A percentile compares a stretch with the other conserved stretches of the same genome.
These are phyloP conservation scores for Globomyces sp. DNA, from an alignment of 371 early-diverging fungal species.

Conservation along the genomic window DNA sequence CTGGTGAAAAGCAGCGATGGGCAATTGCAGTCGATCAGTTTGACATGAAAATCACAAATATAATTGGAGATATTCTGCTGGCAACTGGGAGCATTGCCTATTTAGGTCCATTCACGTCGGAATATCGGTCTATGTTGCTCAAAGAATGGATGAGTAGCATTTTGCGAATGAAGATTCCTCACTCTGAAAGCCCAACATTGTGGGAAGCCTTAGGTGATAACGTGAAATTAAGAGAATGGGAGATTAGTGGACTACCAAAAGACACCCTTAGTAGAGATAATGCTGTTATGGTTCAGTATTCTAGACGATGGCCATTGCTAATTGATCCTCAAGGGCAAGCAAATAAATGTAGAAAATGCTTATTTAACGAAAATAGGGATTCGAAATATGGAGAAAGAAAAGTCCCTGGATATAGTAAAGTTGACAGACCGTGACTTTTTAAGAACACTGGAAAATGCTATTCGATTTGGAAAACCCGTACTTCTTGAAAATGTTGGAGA, in stretches of 20 bases:
- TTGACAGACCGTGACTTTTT: conserved; percentile 56
- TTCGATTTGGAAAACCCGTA: conserved; percentile 61
- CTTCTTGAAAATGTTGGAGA: conserved; percentile 56
- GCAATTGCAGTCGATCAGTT: conserved; percentile 51
- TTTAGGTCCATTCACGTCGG: conserved; percentile 55
- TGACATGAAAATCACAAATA: conserved; percentile 49
- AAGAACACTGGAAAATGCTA: conserved; percentile 58
- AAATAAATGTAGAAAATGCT: conserved; percentile 41
- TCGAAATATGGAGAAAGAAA: conserved; percentile 58
- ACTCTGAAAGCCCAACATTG: conserved; percentile 48
- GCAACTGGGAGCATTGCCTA: conserved; percentile 55
- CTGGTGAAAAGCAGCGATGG: conserved; percentile 58
- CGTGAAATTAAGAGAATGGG: conserved; percentile 54
- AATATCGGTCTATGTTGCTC: conserved; percentile 47
- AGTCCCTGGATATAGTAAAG: conserved; percentile 53
- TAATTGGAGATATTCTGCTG: conserved; percentile 56
- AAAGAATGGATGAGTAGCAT: conserved; percentile 50
- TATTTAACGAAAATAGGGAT: conserved; percentile 33
- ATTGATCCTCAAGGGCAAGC: conserved; percentile 65
- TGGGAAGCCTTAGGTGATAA: conserved; percentile 57
- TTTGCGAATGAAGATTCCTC: conserved; percentile 50
- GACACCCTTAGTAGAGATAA: conserved; percentile 56
- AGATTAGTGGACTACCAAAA: conserved; percentile 53
- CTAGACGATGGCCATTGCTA: conserved; percentile 57
- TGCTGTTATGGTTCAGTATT: conserved; percentile 55